Base-by-base conservation (phyloP, 2,329 filamentous ascomycete species). In the Ilyonectria sp. region DNA sequence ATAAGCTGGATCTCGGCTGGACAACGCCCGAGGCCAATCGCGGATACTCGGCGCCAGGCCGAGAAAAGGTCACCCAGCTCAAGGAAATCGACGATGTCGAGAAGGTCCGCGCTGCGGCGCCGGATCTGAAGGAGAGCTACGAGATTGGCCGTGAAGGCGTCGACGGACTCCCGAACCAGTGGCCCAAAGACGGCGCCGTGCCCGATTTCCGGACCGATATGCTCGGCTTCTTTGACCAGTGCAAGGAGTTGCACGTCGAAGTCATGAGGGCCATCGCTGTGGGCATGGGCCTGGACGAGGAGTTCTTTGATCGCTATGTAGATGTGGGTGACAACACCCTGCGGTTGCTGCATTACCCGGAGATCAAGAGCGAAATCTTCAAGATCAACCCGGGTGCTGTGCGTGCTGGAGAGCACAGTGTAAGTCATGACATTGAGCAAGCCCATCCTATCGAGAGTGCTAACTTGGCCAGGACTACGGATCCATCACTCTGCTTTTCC, bases 241-340 rank as follows among this genome's bases (percentile, higher is more conserved):
- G 94, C 81, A 93, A 94, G 79, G 78, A 82, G 15, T 79, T 98
- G 62, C 93, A 98, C 79, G 84, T 89, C 31, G 85, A 94, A 70
- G 88, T 97, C 21, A 97, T 97, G 94, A 86, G 92, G 5, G 93
- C 94, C 9, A 93, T 97, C 69, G 94, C 93, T 0, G 82, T 95
- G n/a, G 94, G 92, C 0, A 90, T 97, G 89, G 91, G 87, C 0
- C 83, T 96, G 17, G 87, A 90, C 0, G 87, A 91, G 75, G 75
- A 74, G 4, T 97, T 92, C 85, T 98, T 98, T 75, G 94, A 97
- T 74, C 74, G 79, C 5, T 97, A 88, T 76, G 91, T 94, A 0
- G 88, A 92, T 73, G 88, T 83, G 1, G 90, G 90, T 2, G 91
- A 93, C 76, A 93, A 94, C 75, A 93, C 86, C 1, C 82, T 95